Conservation (phyloP, 1,284 basidiomycete species). For the Phellinidium pouzarii region DNA sequence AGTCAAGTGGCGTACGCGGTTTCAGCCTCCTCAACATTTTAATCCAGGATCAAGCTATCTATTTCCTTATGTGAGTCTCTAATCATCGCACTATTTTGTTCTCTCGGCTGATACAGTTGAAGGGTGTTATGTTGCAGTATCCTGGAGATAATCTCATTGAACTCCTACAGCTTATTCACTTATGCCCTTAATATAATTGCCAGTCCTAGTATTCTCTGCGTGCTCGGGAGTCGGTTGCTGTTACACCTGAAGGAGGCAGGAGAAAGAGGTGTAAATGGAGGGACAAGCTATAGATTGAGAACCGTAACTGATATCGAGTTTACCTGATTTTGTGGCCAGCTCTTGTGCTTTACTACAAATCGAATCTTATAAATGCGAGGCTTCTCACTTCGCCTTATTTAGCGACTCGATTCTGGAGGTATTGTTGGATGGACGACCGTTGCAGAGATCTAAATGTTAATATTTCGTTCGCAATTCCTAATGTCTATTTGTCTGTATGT, state of each 20-base stretch:
- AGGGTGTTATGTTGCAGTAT: neutral
- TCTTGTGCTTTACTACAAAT: no score
- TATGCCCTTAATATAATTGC: neutral
- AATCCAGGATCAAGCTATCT: neutral
- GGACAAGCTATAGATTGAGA: neutral
- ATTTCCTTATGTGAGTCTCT: conserved; percentile 9
- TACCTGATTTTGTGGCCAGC: no score
- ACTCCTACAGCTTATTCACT: neutral
- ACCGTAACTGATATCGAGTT: no score
- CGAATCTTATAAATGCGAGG: no score
- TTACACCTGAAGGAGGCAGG: neutral
- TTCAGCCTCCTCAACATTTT: neutral
- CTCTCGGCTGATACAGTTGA: neutral
- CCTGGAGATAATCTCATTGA: neutral
- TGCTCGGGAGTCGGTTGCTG: neutral
- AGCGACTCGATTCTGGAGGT: no score
- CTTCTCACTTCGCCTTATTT: no score
- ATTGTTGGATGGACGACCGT: no score
- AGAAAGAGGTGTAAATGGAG: neutral
- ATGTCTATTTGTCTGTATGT: no score
- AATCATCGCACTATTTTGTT: neutral
- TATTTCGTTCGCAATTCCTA: no score
- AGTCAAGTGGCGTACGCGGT: neutral
- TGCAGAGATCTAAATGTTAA: no score
- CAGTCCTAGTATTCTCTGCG: neutral